A percentile compares a stretch with the other conserved stretches of the same genome.
phyloP scores from a whole-genome alignment of 1,284 basidiomycete species.

The Malassezia sympodialis region DNA sequence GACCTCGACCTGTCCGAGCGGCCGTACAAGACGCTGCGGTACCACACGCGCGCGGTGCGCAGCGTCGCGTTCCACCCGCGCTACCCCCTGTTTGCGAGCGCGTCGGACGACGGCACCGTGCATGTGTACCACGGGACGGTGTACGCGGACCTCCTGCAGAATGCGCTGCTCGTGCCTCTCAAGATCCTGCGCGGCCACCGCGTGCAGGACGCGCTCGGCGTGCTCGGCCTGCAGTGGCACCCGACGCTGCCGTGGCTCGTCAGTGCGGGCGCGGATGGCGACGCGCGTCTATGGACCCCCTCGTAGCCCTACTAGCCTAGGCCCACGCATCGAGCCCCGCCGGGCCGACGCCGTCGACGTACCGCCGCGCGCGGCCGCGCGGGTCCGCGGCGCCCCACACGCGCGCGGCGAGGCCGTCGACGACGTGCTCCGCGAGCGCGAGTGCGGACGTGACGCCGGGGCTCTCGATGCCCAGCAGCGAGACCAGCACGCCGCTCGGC shows the following conservation, averaged over 20 bases:
- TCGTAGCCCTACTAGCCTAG: conserved; percentile 6
- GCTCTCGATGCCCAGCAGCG: conserved; percentile 55
- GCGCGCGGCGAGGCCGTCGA: conserved; percentile 47
- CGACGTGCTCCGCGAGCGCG: conserved; percentile 52
- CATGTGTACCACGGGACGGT: conserved; percentile 94
- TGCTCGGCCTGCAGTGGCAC: conserved; percentile 82
- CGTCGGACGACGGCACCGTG: conserved; percentile 90
- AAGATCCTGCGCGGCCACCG: conserved; percentile 88
- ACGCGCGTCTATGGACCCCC: conserved; percentile 66
- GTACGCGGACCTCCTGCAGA: conserved; percentile 72
- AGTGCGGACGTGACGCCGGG: conserved; percentile 54
- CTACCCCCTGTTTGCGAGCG: conserved; percentile 88
- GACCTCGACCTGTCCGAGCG: conserved; percentile 89
- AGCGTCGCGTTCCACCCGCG: conserved; percentile 69
- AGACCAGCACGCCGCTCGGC: conserved; percentile 31
- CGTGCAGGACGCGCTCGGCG: conserved; percentile 73
- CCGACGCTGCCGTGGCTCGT: conserved; percentile 83
- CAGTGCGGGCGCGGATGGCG: conserved; percentile 84
- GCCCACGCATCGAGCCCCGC: conserved; percentile 12
- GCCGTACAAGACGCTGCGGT: conserved; percentile 93
- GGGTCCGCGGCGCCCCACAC: conserved; percentile 38
- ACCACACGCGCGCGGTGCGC: conserved; percentile 84
- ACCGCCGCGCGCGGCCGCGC: conserved; percentile 2
- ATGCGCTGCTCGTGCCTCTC: conserved; percentile 89
- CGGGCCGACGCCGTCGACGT: conserved; percentile 9